Evolutionary conservation across 768 basidiomycete species (phyloP).

Genomic region (Russula foetens): DNA sequence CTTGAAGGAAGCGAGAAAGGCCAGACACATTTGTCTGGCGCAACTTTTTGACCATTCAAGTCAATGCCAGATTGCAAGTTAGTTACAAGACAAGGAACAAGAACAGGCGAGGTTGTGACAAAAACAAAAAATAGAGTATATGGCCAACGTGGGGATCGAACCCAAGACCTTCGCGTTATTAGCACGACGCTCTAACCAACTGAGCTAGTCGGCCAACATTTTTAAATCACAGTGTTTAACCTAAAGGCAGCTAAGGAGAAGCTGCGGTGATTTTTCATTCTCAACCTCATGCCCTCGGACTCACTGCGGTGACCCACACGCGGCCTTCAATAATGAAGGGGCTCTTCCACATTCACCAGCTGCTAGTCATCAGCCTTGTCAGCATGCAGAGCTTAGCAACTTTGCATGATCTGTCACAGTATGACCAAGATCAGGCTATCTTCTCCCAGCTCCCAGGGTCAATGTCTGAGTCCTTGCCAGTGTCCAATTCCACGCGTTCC

Average conservation of each 20-base stretch:
- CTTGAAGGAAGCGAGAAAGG: slow-evolving; percentile 4
- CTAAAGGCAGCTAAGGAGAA: too few relatives aligned
- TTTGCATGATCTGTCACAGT: not conserved
- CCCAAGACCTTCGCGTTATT: slow-evolving; percentile 37
- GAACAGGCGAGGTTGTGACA: not conserved
- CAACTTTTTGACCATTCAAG: slow-evolving; percentile 9
- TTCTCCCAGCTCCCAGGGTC: not conserved
- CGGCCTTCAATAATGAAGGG: not conserved
- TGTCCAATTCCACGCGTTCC: slow-evolving; percentile 55
- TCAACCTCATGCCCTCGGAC: not conserved
- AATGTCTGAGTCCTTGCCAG: slow-evolving; percentile 36
- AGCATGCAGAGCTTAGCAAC: not conserved
- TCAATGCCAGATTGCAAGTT: too few relatives aligned
- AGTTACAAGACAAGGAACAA: too few relatives aligned
- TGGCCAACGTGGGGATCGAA: slow-evolving; percentile 24
- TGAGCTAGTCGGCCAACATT: slow-evolving; percentile 51
- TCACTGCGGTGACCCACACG: not conserved
- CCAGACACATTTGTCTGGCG: slow-evolving; percentile 14
- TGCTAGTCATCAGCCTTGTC: not conserved
- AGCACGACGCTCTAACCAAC: slow-evolving; percentile 92
- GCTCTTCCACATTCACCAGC: not conserved
- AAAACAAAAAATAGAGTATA: not conserved
- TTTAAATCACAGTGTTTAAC: too few relatives aligned
- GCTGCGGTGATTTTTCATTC: too few relatives aligned
- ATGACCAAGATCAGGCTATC: not conserved